Evolutionary conservation across 2,329 filamentous ascomycete species (phyloP).

Genomic region (Sclerotinia subarctica): DNA sequence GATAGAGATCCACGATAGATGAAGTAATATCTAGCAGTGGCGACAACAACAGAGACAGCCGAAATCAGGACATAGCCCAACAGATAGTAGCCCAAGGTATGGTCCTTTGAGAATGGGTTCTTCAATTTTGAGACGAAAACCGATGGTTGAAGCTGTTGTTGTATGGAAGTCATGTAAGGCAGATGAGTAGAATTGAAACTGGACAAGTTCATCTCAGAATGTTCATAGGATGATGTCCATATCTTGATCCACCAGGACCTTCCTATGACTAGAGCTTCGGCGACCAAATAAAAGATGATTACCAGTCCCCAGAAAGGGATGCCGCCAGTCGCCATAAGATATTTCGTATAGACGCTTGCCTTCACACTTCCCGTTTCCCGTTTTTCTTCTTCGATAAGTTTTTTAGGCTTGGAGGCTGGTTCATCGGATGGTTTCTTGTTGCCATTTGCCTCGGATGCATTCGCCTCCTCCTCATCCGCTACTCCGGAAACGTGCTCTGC

Average conservation of each 20-base stretch:
- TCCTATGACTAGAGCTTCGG: conserved; percentile 35
- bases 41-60: conserved; percentile 50
- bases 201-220: conserved; percentile 26
- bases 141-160: conserved; percentile 41
- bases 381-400: conserved; percentile 71
- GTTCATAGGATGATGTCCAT: conserved; percentile 51
- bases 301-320: conserved; percentile 56
- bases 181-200: conserved; percentile 16
- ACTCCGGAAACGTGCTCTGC: conserved; percentile 48
- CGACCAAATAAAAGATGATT: conserved; percentile 49
- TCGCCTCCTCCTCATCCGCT: conserved; percentile 50
- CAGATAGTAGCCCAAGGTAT: conserved; percentile 55
- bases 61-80: conserved; percentile 63
- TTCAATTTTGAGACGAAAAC: conserved; percentile 6
- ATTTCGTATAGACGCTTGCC: conserved; percentile 61
- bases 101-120: conserved; percentile 13
- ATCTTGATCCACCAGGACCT: conserved; percentile 61
- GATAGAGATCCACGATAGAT: conserved; percentile 61
- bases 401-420: conserved; percentile 42
- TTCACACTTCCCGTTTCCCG: conserved; percentile 67
- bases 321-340: conserved; percentile 64
- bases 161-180: conserved; percentile 18
- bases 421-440: conserved; percentile 43
- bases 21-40: conserved; percentile 51
- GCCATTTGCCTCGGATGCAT: conserved; percentile 45